Conservation (phyloP, 306 rosid species). For the Prunus campanulata region DNA sequence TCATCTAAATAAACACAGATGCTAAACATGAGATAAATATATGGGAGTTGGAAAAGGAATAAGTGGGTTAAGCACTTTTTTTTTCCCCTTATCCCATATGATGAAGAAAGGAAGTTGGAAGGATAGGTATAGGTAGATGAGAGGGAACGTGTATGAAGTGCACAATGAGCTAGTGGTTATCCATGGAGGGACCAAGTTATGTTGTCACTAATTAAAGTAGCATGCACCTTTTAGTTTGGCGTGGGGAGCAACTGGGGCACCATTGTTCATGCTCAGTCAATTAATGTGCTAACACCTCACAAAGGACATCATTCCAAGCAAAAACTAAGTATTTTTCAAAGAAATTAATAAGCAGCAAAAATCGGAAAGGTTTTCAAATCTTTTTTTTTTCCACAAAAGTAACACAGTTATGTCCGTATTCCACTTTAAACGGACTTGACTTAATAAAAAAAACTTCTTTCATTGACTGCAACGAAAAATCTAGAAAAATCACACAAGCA, state of each 20-base stretch:
- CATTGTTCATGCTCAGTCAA: constrained; percentile 27
- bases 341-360: neutral
- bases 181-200: constrained; percentile 27
- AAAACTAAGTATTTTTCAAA: neutral
- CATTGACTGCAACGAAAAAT: too few relatives aligned
- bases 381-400: too few relatives aligned
- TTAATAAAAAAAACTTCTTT: too few relatives aligned
- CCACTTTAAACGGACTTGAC: too few relatives aligned
- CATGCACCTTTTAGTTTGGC: constrained; percentile 33
- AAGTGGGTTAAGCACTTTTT: neutral
- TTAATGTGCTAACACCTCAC: constrained; percentile 30
- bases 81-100: neutral
- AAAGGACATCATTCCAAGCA: constrained; percentile 7
- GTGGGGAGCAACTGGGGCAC: constrained; percentile 71
- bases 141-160: constrained; percentile 22
- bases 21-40: too few relatives aligned
- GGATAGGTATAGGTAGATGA: neutral
- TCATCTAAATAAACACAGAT: too few relatives aligned
- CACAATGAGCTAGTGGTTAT: constrained; percentile 10
- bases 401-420: too few relatives aligned
- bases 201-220: constrained; percentile 21
- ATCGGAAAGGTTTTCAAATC: too few relatives aligned
- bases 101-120: neutral
- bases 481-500: too few relatives aligned
- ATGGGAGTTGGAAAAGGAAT: neutral